These are phyloP conservation scores for Globisporangium splendens DNA, from an alignment of 352 stramenopile species.

Conservation along the genomic window DNA sequence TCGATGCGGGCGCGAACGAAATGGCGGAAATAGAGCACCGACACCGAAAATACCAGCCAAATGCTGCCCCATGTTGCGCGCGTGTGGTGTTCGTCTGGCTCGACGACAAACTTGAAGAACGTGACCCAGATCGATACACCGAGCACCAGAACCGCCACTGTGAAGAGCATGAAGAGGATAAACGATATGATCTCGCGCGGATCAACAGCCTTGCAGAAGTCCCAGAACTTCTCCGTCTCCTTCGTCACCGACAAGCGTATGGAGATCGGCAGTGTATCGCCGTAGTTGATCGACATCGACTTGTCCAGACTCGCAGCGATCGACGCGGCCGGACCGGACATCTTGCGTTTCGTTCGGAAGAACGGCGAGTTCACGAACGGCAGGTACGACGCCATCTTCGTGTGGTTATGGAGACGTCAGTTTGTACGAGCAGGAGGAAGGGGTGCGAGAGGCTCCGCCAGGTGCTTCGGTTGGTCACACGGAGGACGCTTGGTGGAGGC, in stretches of 20 bases:
- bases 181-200: conserved; percentile 41
- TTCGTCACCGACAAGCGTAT: conserved; percentile 7
- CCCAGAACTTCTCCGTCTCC: conserved; percentile 19
- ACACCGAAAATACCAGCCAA: conserved; percentile 44
- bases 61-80: conserved; percentile 45
- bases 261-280: conserved; percentile 13
- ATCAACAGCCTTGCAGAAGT: conserved; percentile 27
- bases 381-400: conserved; percentile 20
- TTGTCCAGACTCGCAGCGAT: conserved; percentile 32
- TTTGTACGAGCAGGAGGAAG: too few species aligned
- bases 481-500: not conserved
- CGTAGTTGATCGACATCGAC: conserved; percentile 19
- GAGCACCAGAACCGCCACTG: conserved; percentile 36
- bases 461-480: too few species aligned
- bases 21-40: conserved; percentile 46
- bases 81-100: conserved; percentile 39
- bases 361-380: conserved; percentile 17
- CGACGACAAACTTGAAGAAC: conserved; percentile 68
- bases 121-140: conserved; percentile 53
- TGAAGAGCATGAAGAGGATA: conserved; percentile 37
- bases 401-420: not conserved
- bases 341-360: conserved; percentile 52
- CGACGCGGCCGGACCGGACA: conserved; percentile 41
- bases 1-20: conserved; percentile 39
- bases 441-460: too few species aligned